Evolutionary conservation across 495 filamentous ascomycete genomes (phyloP).

Genomic region (Hypoxylon perforatum): DNA sequence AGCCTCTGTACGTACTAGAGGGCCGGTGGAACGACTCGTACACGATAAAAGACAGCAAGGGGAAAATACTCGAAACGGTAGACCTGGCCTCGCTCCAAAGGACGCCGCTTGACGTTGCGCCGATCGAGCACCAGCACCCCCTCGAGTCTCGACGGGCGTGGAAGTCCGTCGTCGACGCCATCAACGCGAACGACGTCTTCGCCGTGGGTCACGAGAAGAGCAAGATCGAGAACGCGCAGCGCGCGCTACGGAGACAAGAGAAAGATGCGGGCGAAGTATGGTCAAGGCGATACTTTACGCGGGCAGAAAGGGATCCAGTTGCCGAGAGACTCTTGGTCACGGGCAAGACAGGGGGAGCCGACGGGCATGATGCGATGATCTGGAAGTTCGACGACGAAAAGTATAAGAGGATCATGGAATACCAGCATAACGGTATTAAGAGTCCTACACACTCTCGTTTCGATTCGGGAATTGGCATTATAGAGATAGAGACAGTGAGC

Average conservation of each 20-base stretch:
- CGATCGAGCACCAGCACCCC: conserved; percentile 78
- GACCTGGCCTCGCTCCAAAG: conserved; percentile 65
- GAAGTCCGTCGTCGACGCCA: conserved; percentile 77
- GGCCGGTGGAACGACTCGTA: conserved; percentile 84
- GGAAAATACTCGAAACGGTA: conserved; percentile 67
- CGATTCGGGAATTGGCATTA: conserved; percentile 45
- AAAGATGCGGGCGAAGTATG: conserved; percentile 75
- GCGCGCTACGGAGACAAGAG: conserved; percentile 77
- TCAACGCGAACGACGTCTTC: conserved; percentile 78
- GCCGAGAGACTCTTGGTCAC: conserved; percentile 32
- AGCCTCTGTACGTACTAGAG: conserved; percentile 76
- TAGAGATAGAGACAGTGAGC: conserved; percentile 21
- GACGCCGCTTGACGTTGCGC: conserved; percentile 73
- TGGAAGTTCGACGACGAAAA: conserved; percentile 50
- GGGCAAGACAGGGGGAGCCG: conserved; percentile 4
- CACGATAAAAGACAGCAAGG: conserved; percentile 69
- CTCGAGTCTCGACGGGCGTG: conserved; percentile 83
- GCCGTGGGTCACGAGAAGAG: conserved; percentile 74
- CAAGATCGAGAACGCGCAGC: conserved; percentile 82
- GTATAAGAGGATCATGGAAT: conserved; percentile 32
- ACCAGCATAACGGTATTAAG: conserved; percentile 35
- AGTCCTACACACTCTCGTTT: conserved; percentile 43
- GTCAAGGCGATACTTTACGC: conserved; percentile 77
- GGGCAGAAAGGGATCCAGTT: conserved; percentile 28
- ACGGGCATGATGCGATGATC: conserved; percentile 25